Base-by-base conservation (phyloP, 371 early-diverging fungal species). In the Mortierella sp. region DNA sequence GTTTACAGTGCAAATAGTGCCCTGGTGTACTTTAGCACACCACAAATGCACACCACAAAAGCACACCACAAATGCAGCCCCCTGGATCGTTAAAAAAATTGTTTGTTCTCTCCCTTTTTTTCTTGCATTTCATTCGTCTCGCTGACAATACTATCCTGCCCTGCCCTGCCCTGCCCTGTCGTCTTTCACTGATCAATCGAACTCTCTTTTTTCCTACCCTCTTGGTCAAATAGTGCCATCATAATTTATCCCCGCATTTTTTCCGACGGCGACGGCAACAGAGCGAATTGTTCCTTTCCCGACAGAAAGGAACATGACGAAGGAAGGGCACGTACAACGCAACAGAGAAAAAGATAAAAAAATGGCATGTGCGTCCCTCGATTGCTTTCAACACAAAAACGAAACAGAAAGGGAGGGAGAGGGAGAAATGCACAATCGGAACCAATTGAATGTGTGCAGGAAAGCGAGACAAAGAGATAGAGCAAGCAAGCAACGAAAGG, bases 361-460 rank as follows among this genome's bases (percentile, higher is more conserved):
- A 31, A 59, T 16, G 61, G 61, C 61, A 6, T 59, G 34, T 59
- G 61, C 61, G 34, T 34, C 5, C 2, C 28, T 14, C 13, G 14
- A 5, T 28, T 13, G 26, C 19, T 59, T 28, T 50, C 13, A 50
- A 3, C 8, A 8, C 8, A 50, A 2, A 13, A 50, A 50, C 4
- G 50, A 19, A 13, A 10, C 9, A 50, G 19, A 14, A 2, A 10
- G 14, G 11, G 19, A 14, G 50, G 2, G 50, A 19, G 14, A 50
- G 50, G 43, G 43, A 43, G 8, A 43, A 8, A 43, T 43, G 43
- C 8, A 43, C 43, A 43, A 43, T 43, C 8, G 3, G 61, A 19
- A 34, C 61, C 61, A 59, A 55, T 55, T 55, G 57, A n/a, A 26
- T 55, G 13, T 55, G 57, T 26, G 57, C 57, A 55, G 28, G 57